Conservation (phyloP, 768 basidiomycete genomes). For the Suillus ampliporus region DNA sequence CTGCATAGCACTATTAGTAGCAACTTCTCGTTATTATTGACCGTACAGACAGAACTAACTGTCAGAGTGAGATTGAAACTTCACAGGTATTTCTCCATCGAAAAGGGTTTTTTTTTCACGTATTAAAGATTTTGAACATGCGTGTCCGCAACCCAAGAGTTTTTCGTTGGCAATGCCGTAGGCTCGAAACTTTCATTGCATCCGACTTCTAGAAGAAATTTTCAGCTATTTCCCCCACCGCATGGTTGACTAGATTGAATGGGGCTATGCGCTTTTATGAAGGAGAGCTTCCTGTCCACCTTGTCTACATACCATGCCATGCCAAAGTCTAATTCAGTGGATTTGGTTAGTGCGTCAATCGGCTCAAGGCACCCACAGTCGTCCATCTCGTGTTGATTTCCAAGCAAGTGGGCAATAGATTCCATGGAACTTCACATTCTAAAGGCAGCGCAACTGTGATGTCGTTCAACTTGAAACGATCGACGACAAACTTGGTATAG, state of each 20-base stretch:
- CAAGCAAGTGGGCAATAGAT: background rate
- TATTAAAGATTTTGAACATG: background rate
- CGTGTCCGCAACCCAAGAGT: background rate
- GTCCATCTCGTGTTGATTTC: background rate
- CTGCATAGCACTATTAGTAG: constrained; percentile 12
- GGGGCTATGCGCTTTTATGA: constrained; percentile 13
- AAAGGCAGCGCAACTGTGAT: constrained; percentile 10
- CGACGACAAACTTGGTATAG: constrained; percentile 15
- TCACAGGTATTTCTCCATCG: constrained; percentile 7
- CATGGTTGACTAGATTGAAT: background rate
- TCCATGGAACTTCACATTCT: constrained; percentile 3
- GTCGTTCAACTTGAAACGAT: constrained; percentile 21
- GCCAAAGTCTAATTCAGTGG: constrained; percentile 9
- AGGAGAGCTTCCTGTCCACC: constrained; percentile 10
- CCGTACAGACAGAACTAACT: constrained; percentile 16
- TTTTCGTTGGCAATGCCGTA: constrained; percentile 12
- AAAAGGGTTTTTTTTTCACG: constrained; percentile 2
- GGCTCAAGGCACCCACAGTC: constrained; percentile 14
- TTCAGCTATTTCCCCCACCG: background rate
- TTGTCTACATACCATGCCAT: background rate
- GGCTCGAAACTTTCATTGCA: constrained; percentile 2
- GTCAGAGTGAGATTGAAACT: constrained; percentile 8
- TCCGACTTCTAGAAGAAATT: constrained; percentile 3
- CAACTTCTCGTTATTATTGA: constrained; percentile 17
- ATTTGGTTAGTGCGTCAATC: constrained; percentile 13